A percentile compares a stretch with the other conserved stretches of the same genome.
phyloP scores from a whole-genome alignment of 495 filamentous ascomycete genomes.

The Daldinia vernicosa region DNA sequence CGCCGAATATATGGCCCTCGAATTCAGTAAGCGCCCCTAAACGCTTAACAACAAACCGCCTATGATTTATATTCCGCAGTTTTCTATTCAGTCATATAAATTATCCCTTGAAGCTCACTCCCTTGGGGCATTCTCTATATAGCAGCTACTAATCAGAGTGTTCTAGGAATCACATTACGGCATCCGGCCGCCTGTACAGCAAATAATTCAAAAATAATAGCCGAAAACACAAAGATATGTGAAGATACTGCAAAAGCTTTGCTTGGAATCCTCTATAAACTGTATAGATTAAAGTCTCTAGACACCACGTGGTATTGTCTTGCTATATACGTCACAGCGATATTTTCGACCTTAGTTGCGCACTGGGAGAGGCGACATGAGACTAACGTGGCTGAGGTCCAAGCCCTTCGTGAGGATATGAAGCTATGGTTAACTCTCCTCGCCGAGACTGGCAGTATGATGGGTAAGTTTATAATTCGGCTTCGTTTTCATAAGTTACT shows the following conservation, averaged over 20 bases:
- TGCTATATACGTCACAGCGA: constrained; percentile 75
- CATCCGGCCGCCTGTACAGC: constrained; percentile 77
- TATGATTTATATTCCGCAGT: constrained; percentile 16
- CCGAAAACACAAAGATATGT: constrained; percentile 72
- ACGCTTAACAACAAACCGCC: not conserved
- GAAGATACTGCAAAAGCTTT: constrained; percentile 71
- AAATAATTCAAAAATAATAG: constrained; percentile 65
- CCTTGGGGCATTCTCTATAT: not conserved
- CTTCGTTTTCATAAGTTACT: not conserved
- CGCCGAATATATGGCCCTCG: constrained; percentile 55
- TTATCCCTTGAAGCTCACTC: not conserved
- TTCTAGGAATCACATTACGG: constrained; percentile 55
- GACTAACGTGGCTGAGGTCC: constrained; percentile 63
- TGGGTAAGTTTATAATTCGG: constrained; percentile 59
- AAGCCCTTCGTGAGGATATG: constrained; percentile 71
- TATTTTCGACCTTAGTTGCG: constrained; percentile 76
- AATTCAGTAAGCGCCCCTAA: constrained; percentile 48
- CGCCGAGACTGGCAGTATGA: constrained; percentile 66
- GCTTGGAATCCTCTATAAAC: constrained; percentile 64
- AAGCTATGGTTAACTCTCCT: constrained; percentile 72
- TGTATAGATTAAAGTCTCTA: constrained; percentile 71
- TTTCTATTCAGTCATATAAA: constrained; percentile 41
- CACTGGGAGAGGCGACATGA: constrained; percentile 70
- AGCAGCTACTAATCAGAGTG: constrained; percentile 40
- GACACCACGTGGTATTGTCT: constrained; percentile 83